A percentile compares a stretch with the other conserved stretches of the same genome.
Evolutionary conservation across 805 yeast species (phyloP).

Genomic region (Phaffomyces opuntiae): DNA sequence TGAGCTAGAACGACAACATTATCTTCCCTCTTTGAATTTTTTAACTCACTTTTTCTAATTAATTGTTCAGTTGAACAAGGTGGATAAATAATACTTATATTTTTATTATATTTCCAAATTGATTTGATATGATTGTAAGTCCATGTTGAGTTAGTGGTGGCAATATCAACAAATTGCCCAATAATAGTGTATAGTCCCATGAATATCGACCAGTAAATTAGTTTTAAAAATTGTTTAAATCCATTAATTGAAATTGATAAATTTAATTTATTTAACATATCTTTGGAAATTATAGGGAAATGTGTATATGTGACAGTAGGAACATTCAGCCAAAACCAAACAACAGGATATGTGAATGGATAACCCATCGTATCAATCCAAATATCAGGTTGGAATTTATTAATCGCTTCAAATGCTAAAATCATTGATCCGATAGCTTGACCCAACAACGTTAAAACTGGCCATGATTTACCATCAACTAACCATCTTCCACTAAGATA

Average conservation of each 20-base stretch:
- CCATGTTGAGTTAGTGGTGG: slow-evolving; percentile 87
- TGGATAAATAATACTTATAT: slow-evolving; percentile 61
- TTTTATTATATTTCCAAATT: slow-evolving; percentile 52
- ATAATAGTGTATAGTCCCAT: slow-evolving; percentile 55
- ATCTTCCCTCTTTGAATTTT: slow-evolving; percentile 25
- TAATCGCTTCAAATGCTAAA: slow-evolving; percentile 64
- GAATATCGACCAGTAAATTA: slow-evolving; percentile 65
- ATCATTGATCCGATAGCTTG: slow-evolving; percentile 79
- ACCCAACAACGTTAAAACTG: slow-evolving; percentile 71
- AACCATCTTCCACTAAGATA: slow-evolving; percentile 48
- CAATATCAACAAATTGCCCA: slow-evolving; percentile 60
- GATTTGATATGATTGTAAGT: slow-evolving; percentile 64
- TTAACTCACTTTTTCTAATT: slow-evolving; percentile 5
- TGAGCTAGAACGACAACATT: slow-evolving; percentile 60
- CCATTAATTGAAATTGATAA: slow-evolving; percentile 20
- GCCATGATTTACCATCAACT: slow-evolving; percentile 72
- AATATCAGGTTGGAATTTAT: slow-evolving; percentile 67
- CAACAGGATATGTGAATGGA: slow-evolving; percentile 76
- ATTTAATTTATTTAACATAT: slow-evolving; percentile 67
- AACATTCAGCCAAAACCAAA: slow-evolving; percentile 46
- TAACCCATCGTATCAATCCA: slow-evolving; percentile 93
- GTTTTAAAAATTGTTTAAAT: slow-evolving; percentile 32
- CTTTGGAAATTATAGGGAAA: slow-evolving; percentile 84
- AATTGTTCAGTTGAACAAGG: slow-evolving; percentile 70
- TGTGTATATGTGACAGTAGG: slow-evolving; percentile 91